A percentile compares a stretch with the other conserved stretches of the same genome.
These are phyloP conservation scores for Oldenlandia corymbosa DNA, from an alignment of 257 asterid species.

Conservation along the genomic window DNA sequence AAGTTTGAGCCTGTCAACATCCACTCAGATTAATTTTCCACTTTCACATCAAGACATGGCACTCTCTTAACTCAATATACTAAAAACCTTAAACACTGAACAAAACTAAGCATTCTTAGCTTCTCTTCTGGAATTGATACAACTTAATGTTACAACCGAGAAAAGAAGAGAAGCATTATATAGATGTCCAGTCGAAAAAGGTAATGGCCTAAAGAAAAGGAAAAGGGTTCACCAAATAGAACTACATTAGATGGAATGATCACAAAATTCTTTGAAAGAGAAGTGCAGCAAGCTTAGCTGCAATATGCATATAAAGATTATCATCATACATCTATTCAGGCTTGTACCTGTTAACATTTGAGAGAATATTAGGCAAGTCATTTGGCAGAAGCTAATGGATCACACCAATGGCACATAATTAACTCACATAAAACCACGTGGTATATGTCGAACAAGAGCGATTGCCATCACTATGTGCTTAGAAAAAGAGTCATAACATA, in stretches of 20 bases:
- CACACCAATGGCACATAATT: slow-evolving; percentile 14
- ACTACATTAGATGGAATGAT: no score
- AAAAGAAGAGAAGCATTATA: no score
- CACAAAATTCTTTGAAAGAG: no score
- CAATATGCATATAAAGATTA: background rate
- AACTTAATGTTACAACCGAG: background rate
- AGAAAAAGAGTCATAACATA: background rate
- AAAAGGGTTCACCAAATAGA: background rate
- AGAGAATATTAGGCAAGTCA: slow-evolving; percentile 22
- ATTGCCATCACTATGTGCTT: background rate
- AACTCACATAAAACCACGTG: slow-evolving; percentile 1
- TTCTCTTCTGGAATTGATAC: background rate
- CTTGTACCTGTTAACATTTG: slow-evolving; percentile 34
- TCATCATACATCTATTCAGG: slow-evolving; percentile 21
- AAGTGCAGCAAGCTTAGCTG: background rate
- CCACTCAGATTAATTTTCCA: background rate
- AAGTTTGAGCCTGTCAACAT: background rate
- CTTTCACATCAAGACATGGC: background rate
- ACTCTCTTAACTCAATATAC: background rate
- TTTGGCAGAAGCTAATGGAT: slow-evolving; percentile 19
- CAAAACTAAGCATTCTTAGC: background rate
- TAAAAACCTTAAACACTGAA: background rate
- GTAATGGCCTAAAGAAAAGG: no score
- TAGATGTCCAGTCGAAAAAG: no score
- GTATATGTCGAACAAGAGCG: background rate